phyloP scores from a whole-genome alignment of 345 rosid species.

The Sonneratia alba region DNA sequence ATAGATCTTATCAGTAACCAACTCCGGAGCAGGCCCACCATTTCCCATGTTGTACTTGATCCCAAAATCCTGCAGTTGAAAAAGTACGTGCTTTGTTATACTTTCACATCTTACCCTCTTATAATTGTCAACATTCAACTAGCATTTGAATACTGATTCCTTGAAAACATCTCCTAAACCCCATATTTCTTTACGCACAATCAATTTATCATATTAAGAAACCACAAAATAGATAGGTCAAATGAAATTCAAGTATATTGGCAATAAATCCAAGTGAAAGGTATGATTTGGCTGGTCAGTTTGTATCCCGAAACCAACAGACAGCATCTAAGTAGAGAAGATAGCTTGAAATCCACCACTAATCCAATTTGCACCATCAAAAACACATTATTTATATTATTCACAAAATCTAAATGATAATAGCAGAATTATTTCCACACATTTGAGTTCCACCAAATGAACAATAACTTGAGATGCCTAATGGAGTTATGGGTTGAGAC shows the following conservation, averaged over 20 bases:
- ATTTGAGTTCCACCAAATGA: background rate
- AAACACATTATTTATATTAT: background rate
- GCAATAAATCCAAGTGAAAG: background rate
- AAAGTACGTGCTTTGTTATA: background rate
- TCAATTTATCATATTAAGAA: background rate
- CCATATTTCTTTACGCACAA: background rate
- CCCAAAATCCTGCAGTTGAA: slow-evolving; percentile 73
- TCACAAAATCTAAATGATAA: background rate
- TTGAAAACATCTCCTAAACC: background rate
- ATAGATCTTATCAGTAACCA: slow-evolving; percentile 84
- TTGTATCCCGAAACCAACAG: background rate
- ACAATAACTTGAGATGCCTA: background rate
- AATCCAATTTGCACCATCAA: background rate
- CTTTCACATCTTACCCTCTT: background rate
- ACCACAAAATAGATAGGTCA: background rate
- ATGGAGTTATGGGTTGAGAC: background rate
- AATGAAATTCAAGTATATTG: background rate
- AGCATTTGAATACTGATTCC: background rate
- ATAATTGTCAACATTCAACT: background rate
- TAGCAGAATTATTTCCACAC: background rate
- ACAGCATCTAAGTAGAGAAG: background rate
- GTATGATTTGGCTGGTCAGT: background rate
- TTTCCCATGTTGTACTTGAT: slow-evolving; percentile 99
- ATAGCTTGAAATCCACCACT: background rate
- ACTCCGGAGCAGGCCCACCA: slow-evolving; percentile 99